Evolutionary conservation across 2,329 filamentous ascomycete genomes (phyloP), one percentile per base, ranked within the genome.

Genomic region (Penicillium rolfsii): DNA sequence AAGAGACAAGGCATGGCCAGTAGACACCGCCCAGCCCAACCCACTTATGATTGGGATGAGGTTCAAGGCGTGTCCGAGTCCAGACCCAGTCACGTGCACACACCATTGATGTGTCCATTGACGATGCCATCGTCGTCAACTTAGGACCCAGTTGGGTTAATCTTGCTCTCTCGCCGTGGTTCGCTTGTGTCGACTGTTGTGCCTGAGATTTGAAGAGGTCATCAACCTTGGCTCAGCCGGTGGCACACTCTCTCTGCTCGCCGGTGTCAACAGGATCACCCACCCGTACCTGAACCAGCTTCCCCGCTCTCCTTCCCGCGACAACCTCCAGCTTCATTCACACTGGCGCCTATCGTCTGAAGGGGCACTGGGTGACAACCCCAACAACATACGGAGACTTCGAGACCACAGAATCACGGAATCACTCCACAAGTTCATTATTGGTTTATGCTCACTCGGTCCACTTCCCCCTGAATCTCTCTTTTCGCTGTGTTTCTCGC

Each of bases 51-150:
- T 22, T 9, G 36, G 28, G 14, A 58, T 38, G 41, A 8, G 28
- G 38, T 43, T 33, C 36, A 45, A 45, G 40, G 38, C 11, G 16
- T 19, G 26, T 24, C 28, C 50, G 43, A 64, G 63, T 67, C 66
- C 64, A 67, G 66, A 40, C 66, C 64, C 54, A 59, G 63, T 68
- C 66, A 68, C 66, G 66, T 68, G 66, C 40, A 57, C 30, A 22
- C 30, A 22, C 50, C 33, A 55, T 59, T 45, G 54, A 58, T 38
- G 53, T 46, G 57, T 62, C 58, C 60, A 61, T 59, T 46, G 28
- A 57, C 50, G 57, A 61, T 40, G 63, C 62, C 48, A 22, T 38
- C 54, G 16, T 55, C 59, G 49, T 55, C 41, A 30, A 54, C 38
- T 14, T 11, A 22, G 24, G 22, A 52, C 33, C 35, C 26, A 41